Evolutionary conservation across 495 filamentous ascomycete genomes (phyloP), one percentile per base, ranked within the genome.

Genomic region (Annulohypoxylon maeteangense): DNA sequence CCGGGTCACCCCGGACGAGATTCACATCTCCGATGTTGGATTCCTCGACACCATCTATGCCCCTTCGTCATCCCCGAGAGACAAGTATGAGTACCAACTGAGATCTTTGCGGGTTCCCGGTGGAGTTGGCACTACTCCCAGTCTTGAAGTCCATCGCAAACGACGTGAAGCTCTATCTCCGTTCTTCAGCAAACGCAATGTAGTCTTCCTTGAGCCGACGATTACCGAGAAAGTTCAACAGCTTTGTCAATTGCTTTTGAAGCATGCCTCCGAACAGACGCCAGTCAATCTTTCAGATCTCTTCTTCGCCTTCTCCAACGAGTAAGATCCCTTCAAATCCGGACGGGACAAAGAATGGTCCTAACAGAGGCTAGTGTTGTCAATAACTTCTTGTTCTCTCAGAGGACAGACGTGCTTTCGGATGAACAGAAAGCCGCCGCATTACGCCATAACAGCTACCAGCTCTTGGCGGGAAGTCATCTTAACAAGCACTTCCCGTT

Each of bases 401-500:
- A 80, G 55, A 72, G 79, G 62, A 70, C 57, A 40, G 64, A 81
- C 62, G 50, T 72, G 25, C 77, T 82, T 40, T 75, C 70, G 23
- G 75, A 81, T 67, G 75, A 79, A 68, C 58, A 40, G 38, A 74
- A 78, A 51, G 74, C 80, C 42, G 77, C 75, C 31, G 78, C 58
- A 38, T 50, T 76, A 57, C 74, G 79, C 20, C 57, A 77, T 29
- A 80, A 81, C 68, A 78, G 77, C 74, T 67, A 72, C 25, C 66
- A 76, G 56, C 75, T 82, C 38, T 62, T 82, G 34, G 62, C 75
- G 62, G 80, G 78, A 42, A 70, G 79, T 62, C 74, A 81, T 61
- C 27, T 82, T 50, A 82, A 82, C 70, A 77, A 80, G 65, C 80
- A 81, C 61, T 77, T 82, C 62, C 77, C 79, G 29, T 80, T 75